Evolutionary conservation across 805 yeast species (phyloP), one percentile per base, ranked within the genome.

Genomic region (Candida nanaspora): DNA sequence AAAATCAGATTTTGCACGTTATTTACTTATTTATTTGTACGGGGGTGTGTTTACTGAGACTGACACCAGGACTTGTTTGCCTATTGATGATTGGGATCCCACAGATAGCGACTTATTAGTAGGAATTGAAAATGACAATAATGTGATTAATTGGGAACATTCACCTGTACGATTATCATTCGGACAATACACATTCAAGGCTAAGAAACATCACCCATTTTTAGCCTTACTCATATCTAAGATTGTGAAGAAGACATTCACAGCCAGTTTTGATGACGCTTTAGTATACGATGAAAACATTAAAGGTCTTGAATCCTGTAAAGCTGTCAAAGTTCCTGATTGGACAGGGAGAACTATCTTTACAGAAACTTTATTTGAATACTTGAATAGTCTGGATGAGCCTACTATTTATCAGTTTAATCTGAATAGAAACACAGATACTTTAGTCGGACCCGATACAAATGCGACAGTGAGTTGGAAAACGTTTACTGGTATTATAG

Each of bases 21-120:
- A 75, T 48, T 58, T 74, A 38, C 59, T 73, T 14, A 44, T 75
- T 6, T 73, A 49, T 41, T 65, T 75, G 3, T 55, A 60, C 33
- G 82, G 82, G 32, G 82, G 82, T 6, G 69, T 72, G 3, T 75
- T 74, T 47, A 66, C 77, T 3, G 81, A 76, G 46, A 67, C 71
- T 20, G 80, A 76, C 48, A 72, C 79, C 0, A 59, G 54, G 40
- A 66, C 74, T 4, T 61, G 69, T 44, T 74, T 66, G 43, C 77
- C 78, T 4, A 16, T 53, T 13, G 41, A 41, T 16, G 38, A 46
- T 21, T 54, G 59, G 59, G 46, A 39, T 41, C 16, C 41, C 6
- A 39, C 52, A 22, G 34, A 35, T 7, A 41, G 42, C 19, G 37
- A 44, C 7, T 25, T 53, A n/a, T 19, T 49, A 30, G 52, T 54